phyloP scores from a whole-genome alignment of 441 rosid species.

The Populus hybrid region DNA sequence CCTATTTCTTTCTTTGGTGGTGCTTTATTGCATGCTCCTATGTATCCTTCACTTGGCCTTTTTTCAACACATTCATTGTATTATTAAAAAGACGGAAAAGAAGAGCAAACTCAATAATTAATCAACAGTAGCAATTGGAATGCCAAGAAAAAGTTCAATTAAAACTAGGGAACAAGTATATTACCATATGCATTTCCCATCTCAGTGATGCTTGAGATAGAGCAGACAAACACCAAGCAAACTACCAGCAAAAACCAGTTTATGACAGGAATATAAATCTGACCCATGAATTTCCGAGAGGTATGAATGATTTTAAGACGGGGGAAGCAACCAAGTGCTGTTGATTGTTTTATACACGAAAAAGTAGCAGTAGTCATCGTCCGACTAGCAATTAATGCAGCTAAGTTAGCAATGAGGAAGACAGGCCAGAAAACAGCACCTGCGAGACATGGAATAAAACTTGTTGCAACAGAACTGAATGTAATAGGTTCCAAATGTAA shows the following conservation, averaged over 20 bases:
- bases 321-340: conserved; percentile 94
- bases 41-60: neutral
- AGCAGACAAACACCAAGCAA: conserved; percentile 72
- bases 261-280: conserved; percentile 94
- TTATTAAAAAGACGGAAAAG: neutral
- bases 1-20: neutral
- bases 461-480: conserved; percentile 2
- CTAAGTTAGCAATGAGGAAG: conserved; percentile 75
- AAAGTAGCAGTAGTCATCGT: conserved; percentile 97
- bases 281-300: conserved; percentile 97
- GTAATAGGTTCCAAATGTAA: conserved; percentile 5
- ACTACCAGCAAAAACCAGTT: conserved; percentile 95
- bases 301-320: conserved; percentile 97
- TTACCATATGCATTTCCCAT: conserved; percentile 99
- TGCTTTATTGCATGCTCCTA: neutral
- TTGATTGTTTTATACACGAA: conserved; percentile 96
- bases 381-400: conserved; percentile 95
- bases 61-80: neutral
- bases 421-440: conserved; percentile 84
- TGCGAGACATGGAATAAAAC: conserved; percentile 28
- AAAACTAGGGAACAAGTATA: conserved; percentile 23
- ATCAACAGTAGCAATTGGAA: neutral
- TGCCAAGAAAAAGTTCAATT: neutral
- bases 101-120: neutral
- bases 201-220: conserved; percentile 75